phyloP scores from a whole-genome alignment of 2,329 filamentous ascomycete genomes.

The Leptographium procerum region DNA sequence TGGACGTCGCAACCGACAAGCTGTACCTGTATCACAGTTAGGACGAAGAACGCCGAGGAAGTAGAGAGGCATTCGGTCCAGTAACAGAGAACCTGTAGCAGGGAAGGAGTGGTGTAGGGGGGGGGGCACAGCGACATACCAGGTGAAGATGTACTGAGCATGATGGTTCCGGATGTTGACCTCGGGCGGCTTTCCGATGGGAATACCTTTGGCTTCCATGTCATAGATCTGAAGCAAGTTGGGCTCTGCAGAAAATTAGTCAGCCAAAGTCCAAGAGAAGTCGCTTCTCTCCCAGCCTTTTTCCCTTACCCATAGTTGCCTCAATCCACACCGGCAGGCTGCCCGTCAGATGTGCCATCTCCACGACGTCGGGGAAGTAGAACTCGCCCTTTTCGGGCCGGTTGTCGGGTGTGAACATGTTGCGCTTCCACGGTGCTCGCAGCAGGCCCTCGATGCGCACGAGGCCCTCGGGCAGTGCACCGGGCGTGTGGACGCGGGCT shows the following conservation, averaged over 20 bases:
- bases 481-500: constrained; percentile 46
- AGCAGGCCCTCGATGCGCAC: constrained; percentile 76
- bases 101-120: not conserved
- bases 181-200: constrained; percentile 77
- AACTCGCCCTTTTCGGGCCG: constrained; percentile 73
- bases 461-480: constrained; percentile 56
- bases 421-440: constrained; percentile 89
- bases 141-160: constrained; percentile 97
- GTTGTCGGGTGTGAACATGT: constrained; percentile 93
- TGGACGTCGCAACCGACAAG: constrained; percentile 68
- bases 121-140: constrained; percentile 45
- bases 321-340: constrained; percentile 92
- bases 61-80: no score
- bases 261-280: not conserved
- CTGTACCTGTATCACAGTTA: constrained; percentile 56
- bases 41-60: no score
- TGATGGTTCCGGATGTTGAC: constrained; percentile 95
- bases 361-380: constrained; percentile 84
- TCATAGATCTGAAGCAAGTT: constrained; percentile 68
- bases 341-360: constrained; percentile 78
- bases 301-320: constrained; percentile 70
- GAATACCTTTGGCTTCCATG: constrained; percentile 69
- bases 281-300: not conserved
- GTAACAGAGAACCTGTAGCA: no score
- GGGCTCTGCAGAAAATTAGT: constrained; percentile 43